Base-by-base conservation (phyloP, 1,139 yeast species). In the Zygotorulaspora mrakii region DNA sequence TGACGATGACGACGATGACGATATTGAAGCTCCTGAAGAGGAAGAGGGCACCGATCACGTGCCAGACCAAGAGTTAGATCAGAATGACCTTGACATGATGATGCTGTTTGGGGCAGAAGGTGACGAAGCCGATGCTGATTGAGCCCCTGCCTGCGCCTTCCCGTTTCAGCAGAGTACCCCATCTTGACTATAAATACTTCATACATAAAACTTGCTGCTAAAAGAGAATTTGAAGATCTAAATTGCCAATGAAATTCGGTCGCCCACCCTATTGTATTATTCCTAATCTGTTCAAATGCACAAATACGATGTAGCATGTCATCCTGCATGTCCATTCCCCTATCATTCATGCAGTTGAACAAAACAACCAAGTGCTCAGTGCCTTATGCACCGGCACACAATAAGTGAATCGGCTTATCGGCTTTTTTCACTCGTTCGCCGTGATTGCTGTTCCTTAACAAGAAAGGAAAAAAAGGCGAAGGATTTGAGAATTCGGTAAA, bases 41-140 rank as follows among this genome's bases (percentile, higher is more conserved):
- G 61, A 51, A 1, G 67, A 59, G n/a, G 55, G 23, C 10, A 20
- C 35, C 12, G 44, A 35, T 6, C 39, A 31, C 25, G 33, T 5
- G 18, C 31, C 31, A 5, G 33, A 40, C 11, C 53, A 46, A 23
- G 59, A 46, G 27, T 44, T 59, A 8, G 65, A 61, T 33, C 64
- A 61, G 33, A 59, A 55, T 28, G 65, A 62, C 37, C 50, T 60
- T 17, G 65, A 62, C 39, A 61, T 62, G 66, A 59, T 62, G 63
- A 55, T 60, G 57, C 39, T 62, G 14, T 62, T 62, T 39, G 66
- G 65, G 21, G 65, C 59, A 5, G 64, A 60, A 35, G 65, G 61
- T 8, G 62, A 56, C 25, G 62, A 55, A 7, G 39, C 33, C 10
- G 43, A 43, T 5, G 46, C 9, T 9, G 31, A 28, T 17, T 28